Percentiles rank a stretch among this genome's conserved stretches.
Evolutionary conservation across 2,329 filamentous ascomycete species (phyloP).

Genomic region (Plectosphaerella cucumerina): DNA sequence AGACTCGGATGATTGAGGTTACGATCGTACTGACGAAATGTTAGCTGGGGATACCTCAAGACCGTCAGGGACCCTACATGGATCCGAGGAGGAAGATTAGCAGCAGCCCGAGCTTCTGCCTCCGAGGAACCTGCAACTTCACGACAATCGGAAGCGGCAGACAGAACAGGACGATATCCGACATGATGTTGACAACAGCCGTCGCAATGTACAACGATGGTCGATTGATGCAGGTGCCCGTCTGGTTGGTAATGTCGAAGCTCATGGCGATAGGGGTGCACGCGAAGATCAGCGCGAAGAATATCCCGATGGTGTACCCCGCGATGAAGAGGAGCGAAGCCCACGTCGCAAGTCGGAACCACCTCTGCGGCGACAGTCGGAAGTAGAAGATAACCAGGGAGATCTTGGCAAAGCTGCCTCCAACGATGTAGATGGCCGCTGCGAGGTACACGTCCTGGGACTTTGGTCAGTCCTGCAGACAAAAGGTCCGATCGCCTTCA

Average conservation of each 20-base stretch:
- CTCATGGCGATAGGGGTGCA: constrained; percentile 27
- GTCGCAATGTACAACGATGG: constrained; percentile 43
- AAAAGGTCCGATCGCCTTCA: not conserved
- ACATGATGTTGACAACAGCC: constrained; percentile 40
- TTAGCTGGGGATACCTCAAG: not conserved
- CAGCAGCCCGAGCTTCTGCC: constrained; percentile 18
- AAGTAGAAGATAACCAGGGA: constrained; percentile 33
- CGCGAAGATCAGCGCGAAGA: constrained; percentile 29
- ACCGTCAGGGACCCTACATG: constrained; percentile 11
- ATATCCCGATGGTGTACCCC: constrained; percentile 26
- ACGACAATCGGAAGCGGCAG: constrained; percentile 42
- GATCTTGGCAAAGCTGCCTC: constrained; percentile 29
- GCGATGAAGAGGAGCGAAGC: constrained; percentile 21
- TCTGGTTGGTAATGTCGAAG: constrained; percentile 24
- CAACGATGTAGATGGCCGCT: constrained; percentile 25
- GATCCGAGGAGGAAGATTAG: constrained; percentile 1
- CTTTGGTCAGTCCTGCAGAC: not conserved
- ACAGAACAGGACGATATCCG: constrained; percentile 40
- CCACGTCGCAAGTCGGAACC: constrained; percentile 26
- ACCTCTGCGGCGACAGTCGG: constrained; percentile 26
- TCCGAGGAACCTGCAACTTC: constrained; percentile 35
- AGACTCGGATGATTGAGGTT: constrained; percentile 25
- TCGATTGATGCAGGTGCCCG: constrained; percentile 37
- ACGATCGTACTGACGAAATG: constrained; percentile 22
- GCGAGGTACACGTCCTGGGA: constrained; percentile 21